A percentile compares a stretch with the other conserved stretches of the same genome.
Conservation (phyloP, 495 filamentous ascomycete species). For the Aeminium ludgeri region DNA sequence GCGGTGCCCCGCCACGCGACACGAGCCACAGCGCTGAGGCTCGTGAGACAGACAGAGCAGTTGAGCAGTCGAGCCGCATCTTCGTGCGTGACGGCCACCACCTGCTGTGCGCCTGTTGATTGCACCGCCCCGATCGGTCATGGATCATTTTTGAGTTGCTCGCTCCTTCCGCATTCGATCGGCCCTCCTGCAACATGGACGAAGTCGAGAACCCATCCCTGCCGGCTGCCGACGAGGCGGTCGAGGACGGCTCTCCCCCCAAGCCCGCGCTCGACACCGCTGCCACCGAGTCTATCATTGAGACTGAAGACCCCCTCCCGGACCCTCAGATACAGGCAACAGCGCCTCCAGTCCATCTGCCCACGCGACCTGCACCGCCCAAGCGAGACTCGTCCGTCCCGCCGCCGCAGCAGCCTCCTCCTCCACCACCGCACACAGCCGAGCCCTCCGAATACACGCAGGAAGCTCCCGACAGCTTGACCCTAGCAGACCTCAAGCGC, state of each 20-base stretch:
- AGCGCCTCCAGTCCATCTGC: not conserved
- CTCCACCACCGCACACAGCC: no score
- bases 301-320: not conserved
- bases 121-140: no score
- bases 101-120: no score
- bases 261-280: constrained; percentile 3
- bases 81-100: no score
- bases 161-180: no score
- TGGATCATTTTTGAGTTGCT: no score
- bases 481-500: constrained; percentile 63
- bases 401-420: constrained; percentile 43
- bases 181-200: no score
- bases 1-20: no score
- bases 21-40: no score
- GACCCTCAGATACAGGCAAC: no score
- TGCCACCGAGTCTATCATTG: constrained; percentile 1
- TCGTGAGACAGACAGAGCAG: no score
- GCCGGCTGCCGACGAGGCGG: constrained; percentile 11
- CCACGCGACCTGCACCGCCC: constrained; percentile 3
- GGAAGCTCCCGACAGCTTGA: constrained; percentile 44
- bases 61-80: no score
- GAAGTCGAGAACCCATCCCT: constrained; percentile 15
- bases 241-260: not conserved
- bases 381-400: constrained; percentile 38
- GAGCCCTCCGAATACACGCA: constrained; percentile 29